Base-by-base conservation (phyloP, 208 protist species). In the Trypanosoma caninum region DNA sequence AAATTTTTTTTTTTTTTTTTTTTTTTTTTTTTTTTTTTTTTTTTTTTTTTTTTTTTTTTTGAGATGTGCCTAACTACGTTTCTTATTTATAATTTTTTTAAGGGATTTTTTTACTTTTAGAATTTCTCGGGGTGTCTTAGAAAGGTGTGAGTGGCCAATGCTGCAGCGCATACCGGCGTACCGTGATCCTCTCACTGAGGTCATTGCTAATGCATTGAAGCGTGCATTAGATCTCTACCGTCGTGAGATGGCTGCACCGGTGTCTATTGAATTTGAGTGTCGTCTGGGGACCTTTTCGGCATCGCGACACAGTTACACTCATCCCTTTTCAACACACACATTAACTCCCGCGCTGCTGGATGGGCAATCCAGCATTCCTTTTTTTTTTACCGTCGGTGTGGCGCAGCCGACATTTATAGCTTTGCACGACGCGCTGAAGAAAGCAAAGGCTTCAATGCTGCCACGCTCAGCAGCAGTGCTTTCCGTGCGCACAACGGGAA, bases 251-350 rank as follows among this genome's bases (percentile, higher is more conserved):
- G 57, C 69, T 11, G 14, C 44, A 40, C 70, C 41, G 10, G 23
- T 54, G 28, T 62, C 47, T 11, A 46, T 85, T 23, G 83, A 90
- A 61, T 69, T 84, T 18, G 83, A 90, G 57, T 73, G 72, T 23
- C 83, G 83, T 6, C 63, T 90, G 5, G 83, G 83, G 7, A 73
- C 59, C 11, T 64, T 75, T 51, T 63, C 62, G 1, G 57, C 65
- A 0, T 51, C 65, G 28, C 31, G 37, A 20, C 64, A 65, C 48
- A 63, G 28, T 22, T 71, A 55, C 52, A 57, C 62, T 23, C 40
- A 62, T 11, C 41, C 61, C 8, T 60, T 89, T 20, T 69, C 69
- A 7, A 67, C 84, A 2, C 50, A 72, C 23, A 55, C 70, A 11
- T 40, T 44, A 0, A 80, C 79, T 18, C 56, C 70, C 8, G 68